Evolutionary conservation across 78 protist species (phyloP).

Genomic region (Protostelium mycophagum): DNA sequence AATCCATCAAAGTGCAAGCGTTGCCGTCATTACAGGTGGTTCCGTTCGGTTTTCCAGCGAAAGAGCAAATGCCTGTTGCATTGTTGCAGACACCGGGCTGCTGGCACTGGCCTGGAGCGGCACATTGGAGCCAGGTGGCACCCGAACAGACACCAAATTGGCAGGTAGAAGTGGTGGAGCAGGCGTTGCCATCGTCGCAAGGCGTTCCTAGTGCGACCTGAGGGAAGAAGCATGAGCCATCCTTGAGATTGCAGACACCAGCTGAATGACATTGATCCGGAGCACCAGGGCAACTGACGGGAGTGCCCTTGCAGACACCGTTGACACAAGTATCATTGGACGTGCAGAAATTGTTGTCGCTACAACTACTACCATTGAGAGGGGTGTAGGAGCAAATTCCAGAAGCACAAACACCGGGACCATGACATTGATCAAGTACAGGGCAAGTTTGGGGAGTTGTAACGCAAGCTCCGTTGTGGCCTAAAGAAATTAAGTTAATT

Average conservation of each 20-base stretch:
- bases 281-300: not conserved
- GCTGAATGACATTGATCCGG: slow-evolving; percentile 1
- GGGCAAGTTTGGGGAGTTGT: not conserved
- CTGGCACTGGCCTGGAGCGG: not conserved
- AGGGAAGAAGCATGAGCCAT: not conserved
- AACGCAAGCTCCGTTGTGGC: slow-evolving; percentile 1
- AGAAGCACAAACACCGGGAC: not conserved
- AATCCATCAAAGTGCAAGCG: slow-evolving; percentile 13
- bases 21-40: slow-evolving; percentile 19
- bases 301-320: not conserved
- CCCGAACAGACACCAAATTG: not conserved
- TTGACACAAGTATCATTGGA: not conserved
- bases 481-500: no score
- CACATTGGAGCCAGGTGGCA: not conserved
- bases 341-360: slow-evolving; percentile 8
- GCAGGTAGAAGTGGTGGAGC: not conserved
- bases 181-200: slow-evolving; percentile 6
- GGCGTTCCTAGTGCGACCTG: not conserved
- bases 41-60: not conserved
- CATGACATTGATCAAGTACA: not conserved
- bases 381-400: not conserved
- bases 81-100: slow-evolving; percentile 3
- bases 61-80: not conserved
- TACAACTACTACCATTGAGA: not conserved
- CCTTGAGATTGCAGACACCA: not conserved